Evolutionary conservation across 108 stramenopile genomes (phyloP), one percentile per base, ranked within the genome.

Genomic region (Pseudonitzschia multiseries): DNA sequence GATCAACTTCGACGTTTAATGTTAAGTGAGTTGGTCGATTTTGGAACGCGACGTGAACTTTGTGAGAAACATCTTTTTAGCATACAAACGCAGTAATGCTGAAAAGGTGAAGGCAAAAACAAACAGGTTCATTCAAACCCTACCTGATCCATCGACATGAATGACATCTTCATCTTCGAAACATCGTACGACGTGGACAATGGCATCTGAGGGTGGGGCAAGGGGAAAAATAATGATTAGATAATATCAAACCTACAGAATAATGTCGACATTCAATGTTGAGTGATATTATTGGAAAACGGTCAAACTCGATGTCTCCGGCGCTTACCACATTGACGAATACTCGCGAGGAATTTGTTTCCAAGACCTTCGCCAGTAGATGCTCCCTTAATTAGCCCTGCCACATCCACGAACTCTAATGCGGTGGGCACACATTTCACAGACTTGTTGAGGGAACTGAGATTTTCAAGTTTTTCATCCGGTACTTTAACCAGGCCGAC

Each of bases 371-470:
- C 97, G 36, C 99, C 98, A 70, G 89, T 82, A 59, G 86, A 87
- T 24, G 99, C 99, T 33, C 99, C 99, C 82, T 99, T 99, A 36
- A 99, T 97, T 0, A 99, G 86, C 15, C 99, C 99, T 1, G 99
- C 99, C 54, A 99, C 98, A 71, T 99, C 99, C 20, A 97, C 97
- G 71, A 99, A 98, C 76, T 99, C 99, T 48, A 99, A 81, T 8
- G 87, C 82, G 28, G 97, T 89, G 14, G 97, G 98, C 6, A 98
- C 92, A 21, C 76, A 77, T 75, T 96, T 96, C 27, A 67, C 90
- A 51, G 92, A 93, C 41, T 86, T 84, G 77, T 97, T 92, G 74
- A 99, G 85, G 57, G 79, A 79, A 18, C 72, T 56, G 9, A 99
- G 89, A 20, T 79, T 82, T 20, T 71, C 48, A 9, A 99, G 84